Evolutionary conservation across 1,284 basidiomycete species (phyloP), one percentile per base, ranked within the genome.

Genomic region (Coniferiporia weirii): DNA sequence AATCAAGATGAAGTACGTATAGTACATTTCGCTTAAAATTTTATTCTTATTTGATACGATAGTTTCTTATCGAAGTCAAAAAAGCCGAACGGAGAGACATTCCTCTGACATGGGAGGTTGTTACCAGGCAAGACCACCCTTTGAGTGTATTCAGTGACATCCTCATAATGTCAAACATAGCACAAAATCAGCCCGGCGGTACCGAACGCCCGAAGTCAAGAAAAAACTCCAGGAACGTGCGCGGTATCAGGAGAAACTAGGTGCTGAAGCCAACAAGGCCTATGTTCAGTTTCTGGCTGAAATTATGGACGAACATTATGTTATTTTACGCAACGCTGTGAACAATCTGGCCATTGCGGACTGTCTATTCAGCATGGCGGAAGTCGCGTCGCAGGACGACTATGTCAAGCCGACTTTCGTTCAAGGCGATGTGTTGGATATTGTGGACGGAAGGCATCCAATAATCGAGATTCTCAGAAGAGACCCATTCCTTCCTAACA

Each of bases 401-500:
- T 96, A 93, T 66, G 81, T 84, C 40, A 81, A 82, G 54, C 89
- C 89, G 1, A 69, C 77, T 62, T 85, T 90, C 66, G 79, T 77
- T 3, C 79, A 84, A 8, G 79, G 79, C 43, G 45, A 83, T 60
- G 70, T 72, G 36, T 72, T 91, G 6, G 83, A 89, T 63, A 85
- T 92, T 35, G 70, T 79, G n/a, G 82, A 84, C 45, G 88, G 88
- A 0, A 79, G 89, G 9, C 91, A 94, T 71, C 89, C 89, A 0
- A 87, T 95, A 82, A 82, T 94, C 12, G 94, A 96, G 70, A 79
- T 79, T 12, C 71, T 93, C 13, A 76, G 84, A 44, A 75, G 84
- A 1, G 84, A 91, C 62, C 90, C 91, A 0, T 95, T 93, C 69
- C 85, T 95, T 1, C 86, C 91, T 1, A 93, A 91, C 67, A 77